A percentile compares a stretch with the other conserved stretches of the same genome.
phyloP scores from a whole-genome alignment of 192 early-diverging fungal species.

The Backusella westeae region DNA sequence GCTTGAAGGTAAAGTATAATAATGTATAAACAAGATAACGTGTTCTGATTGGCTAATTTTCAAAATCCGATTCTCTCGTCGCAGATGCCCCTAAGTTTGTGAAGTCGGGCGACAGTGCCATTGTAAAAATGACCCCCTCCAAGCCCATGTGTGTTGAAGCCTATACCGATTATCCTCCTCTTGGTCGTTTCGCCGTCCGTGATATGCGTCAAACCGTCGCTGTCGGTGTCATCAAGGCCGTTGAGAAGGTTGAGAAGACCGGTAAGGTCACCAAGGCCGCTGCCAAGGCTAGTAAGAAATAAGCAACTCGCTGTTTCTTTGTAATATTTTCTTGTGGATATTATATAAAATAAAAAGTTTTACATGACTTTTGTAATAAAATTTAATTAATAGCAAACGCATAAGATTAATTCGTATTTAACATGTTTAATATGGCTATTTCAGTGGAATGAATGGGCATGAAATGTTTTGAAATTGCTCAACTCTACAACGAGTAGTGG shows the following conservation, averaged over 20 bases:
- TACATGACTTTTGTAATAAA: neutral
- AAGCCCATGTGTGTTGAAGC: conserved; percentile 98
- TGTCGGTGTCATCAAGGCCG: conserved; percentile 95
- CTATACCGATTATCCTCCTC: conserved; percentile 90
- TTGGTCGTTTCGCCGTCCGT: conserved; percentile 97
- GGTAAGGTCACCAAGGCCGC: conserved; percentile 79
- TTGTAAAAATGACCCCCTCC: conserved; percentile 93
- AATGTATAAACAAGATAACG: too few species aligned
- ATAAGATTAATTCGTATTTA: too few species aligned
- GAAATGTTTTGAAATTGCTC: too few species aligned
- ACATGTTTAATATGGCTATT: too few species aligned
- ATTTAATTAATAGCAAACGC: neutral
- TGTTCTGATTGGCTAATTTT: too few species aligned
- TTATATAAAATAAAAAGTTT: neutral
- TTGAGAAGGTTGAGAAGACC: conserved; percentile 79
- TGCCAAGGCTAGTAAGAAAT: conserved; percentile 79
- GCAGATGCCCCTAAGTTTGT: conserved; percentile 89
- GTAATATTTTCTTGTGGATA: neutral
- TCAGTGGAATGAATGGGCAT: too few species aligned
- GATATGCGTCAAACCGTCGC: conserved; percentile 98
- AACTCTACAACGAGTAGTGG: too few species aligned
- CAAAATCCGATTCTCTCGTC: neutral
- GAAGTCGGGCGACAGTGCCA: conserved; percentile 93
- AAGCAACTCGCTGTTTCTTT: conserved; percentile 31
- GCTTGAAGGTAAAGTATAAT: too few species aligned